These are phyloP conservation scores for Hordeum pubiflorum DNA, from an alignment of 202 grass and related monocot genomes.

Conservation along the genomic window DNA sequence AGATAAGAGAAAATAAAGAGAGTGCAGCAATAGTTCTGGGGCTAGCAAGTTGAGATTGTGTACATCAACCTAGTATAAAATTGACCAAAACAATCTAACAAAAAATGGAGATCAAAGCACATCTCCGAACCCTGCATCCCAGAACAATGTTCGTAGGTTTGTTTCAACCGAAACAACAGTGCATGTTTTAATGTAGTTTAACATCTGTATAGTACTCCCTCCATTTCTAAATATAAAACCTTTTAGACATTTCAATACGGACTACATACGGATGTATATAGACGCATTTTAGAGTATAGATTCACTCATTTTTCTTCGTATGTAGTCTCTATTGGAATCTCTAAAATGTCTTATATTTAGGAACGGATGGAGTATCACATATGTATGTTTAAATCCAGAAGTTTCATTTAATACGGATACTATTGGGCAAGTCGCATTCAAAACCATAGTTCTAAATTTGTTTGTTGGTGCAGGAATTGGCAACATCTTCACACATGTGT, in stretches of 20 bases:
- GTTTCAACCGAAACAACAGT: not conserved
- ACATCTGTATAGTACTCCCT: not conserved
- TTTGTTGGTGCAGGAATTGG: constrained; percentile 49
- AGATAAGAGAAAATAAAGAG: not conserved
- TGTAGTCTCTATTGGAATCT: too few species aligned
- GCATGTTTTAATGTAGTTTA: not conserved
- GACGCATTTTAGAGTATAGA: too few species aligned
- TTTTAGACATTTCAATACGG: too few species aligned
- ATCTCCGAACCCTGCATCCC: not conserved
- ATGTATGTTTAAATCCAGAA: not conserved
- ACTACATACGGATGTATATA: too few species aligned
- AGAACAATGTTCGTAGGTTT: not conserved
- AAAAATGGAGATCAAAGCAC: not conserved
- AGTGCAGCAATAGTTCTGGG: not conserved
- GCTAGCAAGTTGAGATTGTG: not conserved
- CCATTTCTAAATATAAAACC: too few species aligned
- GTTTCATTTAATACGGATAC: constrained; percentile 11
- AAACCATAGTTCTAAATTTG: not conserved
- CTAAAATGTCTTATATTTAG: too few species aligned
- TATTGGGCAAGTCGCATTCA: not conserved
- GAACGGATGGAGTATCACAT: not conserved
- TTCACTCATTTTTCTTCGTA: too few species aligned
- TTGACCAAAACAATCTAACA: not conserved
- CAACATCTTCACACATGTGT: constrained; percentile 43
- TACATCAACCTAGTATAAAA: not conserved